Percentiles rank a stretch among this genome's conserved stretches.
phyloP scores from a whole-genome alignment of 1,139 yeast species.

The Diutina catenulata region DNA sequence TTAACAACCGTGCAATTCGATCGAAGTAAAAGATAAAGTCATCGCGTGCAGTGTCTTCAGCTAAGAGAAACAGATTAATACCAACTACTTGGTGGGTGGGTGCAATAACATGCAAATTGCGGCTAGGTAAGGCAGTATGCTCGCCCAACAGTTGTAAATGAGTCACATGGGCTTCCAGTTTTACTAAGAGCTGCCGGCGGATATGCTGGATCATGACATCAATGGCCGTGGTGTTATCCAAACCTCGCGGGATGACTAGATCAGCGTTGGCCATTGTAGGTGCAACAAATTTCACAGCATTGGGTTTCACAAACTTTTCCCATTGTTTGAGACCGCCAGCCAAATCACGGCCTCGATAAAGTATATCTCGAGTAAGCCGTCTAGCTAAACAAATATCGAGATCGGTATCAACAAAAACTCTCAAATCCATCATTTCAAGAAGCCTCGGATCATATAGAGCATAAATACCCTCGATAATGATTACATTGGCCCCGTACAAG shows the following conservation, averaged over 20 bases:
- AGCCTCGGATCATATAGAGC: conserved; percentile 67
- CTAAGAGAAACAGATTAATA: conserved; percentile 58
- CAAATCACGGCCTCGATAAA: conserved; percentile 76
- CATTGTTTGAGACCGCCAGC: conserved; percentile 78
- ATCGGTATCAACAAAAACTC: conserved; percentile 88
- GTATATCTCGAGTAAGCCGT: conserved; percentile 74
- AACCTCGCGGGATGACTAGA: conserved; percentile 77
- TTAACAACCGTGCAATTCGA: conserved; percentile 58
- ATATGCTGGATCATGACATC: conserved; percentile 71
- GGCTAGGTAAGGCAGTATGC: conserved; percentile 16
- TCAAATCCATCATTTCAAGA: conserved; percentile 68
- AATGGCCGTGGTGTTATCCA: conserved; percentile 73
- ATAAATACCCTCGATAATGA: conserved; percentile 84
- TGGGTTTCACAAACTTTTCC: conserved; percentile 86
- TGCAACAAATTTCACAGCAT: conserved; percentile 62
- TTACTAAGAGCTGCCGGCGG: conserved; percentile 53
- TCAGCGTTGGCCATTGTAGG: conserved; percentile 81
- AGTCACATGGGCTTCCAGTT: conserved; percentile 55
- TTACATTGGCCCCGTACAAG: conserved; percentile 91
- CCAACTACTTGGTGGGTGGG: conserved; percentile 59
- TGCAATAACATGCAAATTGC: conserved; percentile 31
- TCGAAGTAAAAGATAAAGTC: conserved; percentile 83
- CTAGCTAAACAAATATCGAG: conserved; percentile 85
- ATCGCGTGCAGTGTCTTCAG: conserved; percentile 43
- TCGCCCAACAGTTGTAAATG: conserved; percentile 46